phyloP scores from a whole-genome alignment of 129 eudicot species.

The Glebionis coronaria region DNA sequence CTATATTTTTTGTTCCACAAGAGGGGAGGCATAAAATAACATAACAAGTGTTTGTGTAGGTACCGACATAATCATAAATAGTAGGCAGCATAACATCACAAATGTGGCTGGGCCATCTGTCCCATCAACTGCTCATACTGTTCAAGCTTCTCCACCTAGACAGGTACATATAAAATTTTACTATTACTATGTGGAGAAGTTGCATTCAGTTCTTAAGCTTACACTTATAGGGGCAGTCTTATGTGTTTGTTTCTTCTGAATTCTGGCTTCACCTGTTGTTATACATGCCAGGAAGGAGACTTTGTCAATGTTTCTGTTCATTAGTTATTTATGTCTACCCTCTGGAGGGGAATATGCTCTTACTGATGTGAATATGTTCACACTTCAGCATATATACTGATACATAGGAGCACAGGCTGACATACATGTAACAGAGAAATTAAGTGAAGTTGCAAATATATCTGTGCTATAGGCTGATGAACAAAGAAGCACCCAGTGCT shows the following conservation, averaged over 20 bases:
- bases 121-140: conserved; percentile 25
- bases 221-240: neutral
- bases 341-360: neutral
- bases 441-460: neutral
- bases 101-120: conserved; percentile 35
- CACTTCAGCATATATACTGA: conserved; percentile 4
- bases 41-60: conserved; percentile 39
- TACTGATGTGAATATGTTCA: conserved; percentile 10
- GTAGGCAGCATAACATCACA: conserved; percentile 29
- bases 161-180: conserved; percentile 30
- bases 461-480: neutral
- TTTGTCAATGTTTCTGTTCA: neutral
- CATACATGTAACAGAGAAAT: conserved; percentile 1
- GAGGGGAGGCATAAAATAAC: conserved; percentile 10
- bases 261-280: conserved; percentile 4
- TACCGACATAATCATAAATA: conserved; percentile 25
- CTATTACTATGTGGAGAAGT: conserved; percentile 3
- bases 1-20: neutral
- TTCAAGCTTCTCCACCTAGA: conserved; percentile 29
- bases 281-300: neutral
- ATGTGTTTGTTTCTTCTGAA: conserved; percentile 8
- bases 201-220: conserved; percentile 17
- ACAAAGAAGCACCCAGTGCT: too few species aligned
- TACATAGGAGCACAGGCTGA: conserved; percentile 10
- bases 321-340: neutral